phyloP scores from a whole-genome alignment of 2,329 filamentous ascomycete genomes.

The Cordyceps cicadae region DNA sequence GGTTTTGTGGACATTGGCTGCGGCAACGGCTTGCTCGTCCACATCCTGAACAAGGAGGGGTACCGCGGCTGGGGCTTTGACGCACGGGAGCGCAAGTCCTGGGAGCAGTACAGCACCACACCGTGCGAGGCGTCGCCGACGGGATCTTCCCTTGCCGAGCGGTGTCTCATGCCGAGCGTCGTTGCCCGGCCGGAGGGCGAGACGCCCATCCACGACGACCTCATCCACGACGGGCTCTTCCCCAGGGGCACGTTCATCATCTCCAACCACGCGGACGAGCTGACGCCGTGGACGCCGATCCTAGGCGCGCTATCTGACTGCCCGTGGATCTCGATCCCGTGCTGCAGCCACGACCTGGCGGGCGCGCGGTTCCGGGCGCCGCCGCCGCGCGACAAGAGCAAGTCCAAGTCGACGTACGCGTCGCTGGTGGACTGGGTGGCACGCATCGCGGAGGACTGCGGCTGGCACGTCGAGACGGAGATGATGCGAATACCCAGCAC shows the following conservation, averaged over 20 bases:
- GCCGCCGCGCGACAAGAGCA: constrained; percentile 40
- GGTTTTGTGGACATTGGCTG: constrained; percentile 96
- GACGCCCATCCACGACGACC: constrained; percentile 13
- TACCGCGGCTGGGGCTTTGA: constrained; percentile 88
- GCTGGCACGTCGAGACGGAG: constrained; percentile 72
- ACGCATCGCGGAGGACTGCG: constrained; percentile 60
- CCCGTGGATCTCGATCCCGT: constrained; percentile 88
- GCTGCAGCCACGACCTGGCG: constrained; percentile 81
- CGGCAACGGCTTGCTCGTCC: constrained; percentile 83
- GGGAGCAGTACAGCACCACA: constrained; percentile 56
- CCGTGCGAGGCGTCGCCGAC: constrained; percentile 20
- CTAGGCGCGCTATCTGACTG: constrained; percentile 67
- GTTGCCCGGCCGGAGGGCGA: constrained; percentile 19
- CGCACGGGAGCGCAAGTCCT: constrained; percentile 76
- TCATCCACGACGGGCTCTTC: constrained; percentile 57
- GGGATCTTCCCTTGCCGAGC: constrained; percentile 32
- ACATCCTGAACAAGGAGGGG: constrained; percentile 72
- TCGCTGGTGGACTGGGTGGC: constrained; percentile 74
- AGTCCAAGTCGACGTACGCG: constrained; percentile 64
- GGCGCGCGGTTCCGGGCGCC: constrained; percentile 66
- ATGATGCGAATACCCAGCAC: constrained; percentile 88
- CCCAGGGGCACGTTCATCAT: constrained; percentile 76
- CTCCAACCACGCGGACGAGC: constrained; percentile 92
- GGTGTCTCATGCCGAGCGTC: constrained; percentile 42
- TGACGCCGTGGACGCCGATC: constrained; percentile 92